Evolutionary conservation across 345 rosid genomes (phyloP), one percentile per base, ranked within the genome.

Genomic region (Zanthoxylum bungeanum): DNA sequence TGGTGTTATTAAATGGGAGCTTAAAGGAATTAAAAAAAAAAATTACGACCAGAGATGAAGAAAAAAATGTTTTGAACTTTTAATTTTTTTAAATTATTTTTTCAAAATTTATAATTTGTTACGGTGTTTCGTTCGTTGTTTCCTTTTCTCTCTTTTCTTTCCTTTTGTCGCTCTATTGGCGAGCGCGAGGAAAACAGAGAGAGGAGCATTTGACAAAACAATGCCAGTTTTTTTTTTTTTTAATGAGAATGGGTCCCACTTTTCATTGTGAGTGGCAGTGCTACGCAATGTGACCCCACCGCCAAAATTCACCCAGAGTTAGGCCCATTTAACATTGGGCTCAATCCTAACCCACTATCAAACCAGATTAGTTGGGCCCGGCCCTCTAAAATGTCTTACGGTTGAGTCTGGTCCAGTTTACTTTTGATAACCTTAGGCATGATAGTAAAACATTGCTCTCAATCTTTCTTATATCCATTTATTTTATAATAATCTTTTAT

Each of bases 181-280:
- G 49, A 52, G 71, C 39, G 58, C 25, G 49, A 61, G 70, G 58
- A 64, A 74, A 55, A 50, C 47, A 72, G 40, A n/a, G 53, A n/a
- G n/a, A n/a, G n/a, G n/a, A n/a, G n/a, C n/a, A 9, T 30, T 22
- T 9, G 19, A 25, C 16, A 53, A 68, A 24, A 22, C 0, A 55
- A 39, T 21, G 28, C 24, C 71, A 52, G 36, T 33, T 34, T 33
- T 3, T n/a, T n/a, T n/a, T n/a, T n/a, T n/a, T n/a, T 36, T 68
- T 36, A 53, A 34, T 52, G 7, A 0, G 4, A 0, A 8, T 19
- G 34, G 60, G 61, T 22, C 61, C 61, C 71, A 21, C 52, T 0
- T n/a, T n/a, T n/a, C n/a, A n/a, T n/a, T n/a, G n/a, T n/a, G n/a
- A n/a, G n/a, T n/a, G n/a, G n/a, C n/a, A n/a, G n/a, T n/a, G n/a